Conservation (phyloP, 2,329 filamentous ascomycete species). For the Tolypocladium tropicale region DNA sequence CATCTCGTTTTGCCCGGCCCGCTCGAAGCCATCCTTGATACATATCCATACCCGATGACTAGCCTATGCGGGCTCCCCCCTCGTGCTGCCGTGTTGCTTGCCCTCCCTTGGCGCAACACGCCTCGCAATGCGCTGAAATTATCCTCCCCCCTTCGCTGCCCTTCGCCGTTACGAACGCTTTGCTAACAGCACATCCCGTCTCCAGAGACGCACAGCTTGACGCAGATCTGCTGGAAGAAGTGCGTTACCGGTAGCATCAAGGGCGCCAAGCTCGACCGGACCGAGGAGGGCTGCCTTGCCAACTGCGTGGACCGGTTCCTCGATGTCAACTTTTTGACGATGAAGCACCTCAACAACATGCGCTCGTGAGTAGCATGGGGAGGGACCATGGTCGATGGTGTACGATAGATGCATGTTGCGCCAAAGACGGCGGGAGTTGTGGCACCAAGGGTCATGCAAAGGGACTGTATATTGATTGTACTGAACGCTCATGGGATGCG, state of each 20-base stretch:
- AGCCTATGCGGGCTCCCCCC: background rate
- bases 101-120: background rate
- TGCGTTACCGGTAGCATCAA: slow-evolving; percentile 71
- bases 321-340: slow-evolving; percentile 76
- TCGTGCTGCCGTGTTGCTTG: background rate
- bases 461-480: too few relatives aligned
- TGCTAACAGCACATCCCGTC: slow-evolving; percentile 8
- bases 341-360: slow-evolving; percentile 68
- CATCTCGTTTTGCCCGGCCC: background rate
- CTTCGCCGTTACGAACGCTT: background rate
- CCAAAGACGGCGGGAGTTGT: background rate
- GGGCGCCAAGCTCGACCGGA: slow-evolving; percentile 59
- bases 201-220: slow-evolving; percentile 43
- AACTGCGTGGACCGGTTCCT: slow-evolving; percentile 94
- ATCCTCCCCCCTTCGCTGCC: background rate
- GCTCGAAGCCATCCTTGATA: background rate
- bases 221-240: slow-evolving; percentile 87
- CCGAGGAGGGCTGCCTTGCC: slow-evolving; percentile 73
- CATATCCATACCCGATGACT: background rate
- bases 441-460: background rate
- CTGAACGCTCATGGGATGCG: too few relatives aligned
- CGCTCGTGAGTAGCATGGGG: slow-evolving; percentile 17
- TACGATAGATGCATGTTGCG: slow-evolving; percentile 2
- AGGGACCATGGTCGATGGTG: background rate
- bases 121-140: background rate